Evolutionary conservation across 306 rosid genomes (phyloP).

Genomic region (Malus sylvestris): DNA sequence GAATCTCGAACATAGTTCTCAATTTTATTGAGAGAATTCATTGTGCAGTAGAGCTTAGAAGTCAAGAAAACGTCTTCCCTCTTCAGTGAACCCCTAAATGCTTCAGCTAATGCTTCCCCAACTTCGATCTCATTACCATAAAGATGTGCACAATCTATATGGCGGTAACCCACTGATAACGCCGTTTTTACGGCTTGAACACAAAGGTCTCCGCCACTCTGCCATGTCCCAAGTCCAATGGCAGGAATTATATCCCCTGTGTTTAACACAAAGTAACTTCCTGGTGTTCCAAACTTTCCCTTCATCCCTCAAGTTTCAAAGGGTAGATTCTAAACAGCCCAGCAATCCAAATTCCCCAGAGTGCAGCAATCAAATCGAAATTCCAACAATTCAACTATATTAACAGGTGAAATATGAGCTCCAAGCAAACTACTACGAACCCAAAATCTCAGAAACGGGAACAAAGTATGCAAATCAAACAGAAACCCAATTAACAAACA

Average conservation of each 20-base stretch:
- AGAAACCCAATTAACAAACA: constrained; percentile 15
- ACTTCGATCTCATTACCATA: constrained; percentile 42
- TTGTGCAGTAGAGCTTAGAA: constrained; percentile 39
- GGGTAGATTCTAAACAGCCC: background rate
- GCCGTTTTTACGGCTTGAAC: constrained; percentile 41
- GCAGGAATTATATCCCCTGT: constrained; percentile 39
- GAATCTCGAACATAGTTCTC: constrained; percentile 42
- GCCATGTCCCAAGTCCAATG: constrained; percentile 52
- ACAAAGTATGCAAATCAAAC: background rate
- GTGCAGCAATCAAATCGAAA: background rate
- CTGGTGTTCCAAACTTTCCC: constrained; percentile 30
- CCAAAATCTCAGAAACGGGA: constrained; percentile 10
- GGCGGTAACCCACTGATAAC: constrained; percentile 37
- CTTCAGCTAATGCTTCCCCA: constrained; percentile 39
- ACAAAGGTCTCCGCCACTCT: constrained; percentile 43
- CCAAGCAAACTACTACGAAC: background rate
- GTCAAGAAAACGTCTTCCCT: constrained; percentile 44
- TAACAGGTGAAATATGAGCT: background rate
- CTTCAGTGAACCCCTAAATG: constrained; percentile 27
- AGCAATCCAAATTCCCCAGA: constrained; percentile 12
- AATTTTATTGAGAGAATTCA: constrained; percentile 42
- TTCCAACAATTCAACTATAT: background rate
- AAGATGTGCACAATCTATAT: constrained; percentile 47
- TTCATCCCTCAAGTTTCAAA: constrained; percentile 21
- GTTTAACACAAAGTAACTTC: constrained; percentile 34